phyloP scores from a whole-genome alignment of 306 rosid genomes.

The Ochetophila trinervis region DNA sequence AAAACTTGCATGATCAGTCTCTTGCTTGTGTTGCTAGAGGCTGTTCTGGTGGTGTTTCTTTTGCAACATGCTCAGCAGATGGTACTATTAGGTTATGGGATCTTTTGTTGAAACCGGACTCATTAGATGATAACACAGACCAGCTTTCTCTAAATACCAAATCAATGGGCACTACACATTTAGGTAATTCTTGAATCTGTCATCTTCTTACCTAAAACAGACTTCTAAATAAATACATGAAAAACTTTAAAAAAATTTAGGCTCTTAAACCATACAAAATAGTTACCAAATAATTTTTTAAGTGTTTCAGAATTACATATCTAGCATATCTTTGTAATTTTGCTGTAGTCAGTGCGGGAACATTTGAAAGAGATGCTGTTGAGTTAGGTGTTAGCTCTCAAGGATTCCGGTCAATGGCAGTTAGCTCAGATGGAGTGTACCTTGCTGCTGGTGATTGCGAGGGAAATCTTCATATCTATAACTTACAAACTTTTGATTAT shows the following conservation, averaged over 20 bases:
- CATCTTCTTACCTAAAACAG: neutral
- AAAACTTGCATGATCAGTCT: conserved; percentile 68
- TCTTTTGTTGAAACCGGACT: conserved; percentile 56
- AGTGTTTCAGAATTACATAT: conserved; percentile 5
- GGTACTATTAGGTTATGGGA: conserved; percentile 84
- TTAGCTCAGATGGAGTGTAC: conserved; percentile 74
- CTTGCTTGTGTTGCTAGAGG: conserved; percentile 81
- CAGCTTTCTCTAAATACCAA: conserved; percentile 29
- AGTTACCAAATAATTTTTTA: conserved; percentile 1
- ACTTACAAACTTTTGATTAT: conserved; percentile 61
- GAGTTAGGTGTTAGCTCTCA: conserved; percentile 44
- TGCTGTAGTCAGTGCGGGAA: conserved; percentile 62
- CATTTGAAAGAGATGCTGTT: conserved; percentile 59
- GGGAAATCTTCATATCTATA: conserved; percentile 70
- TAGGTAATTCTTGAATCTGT: conserved; percentile 40
- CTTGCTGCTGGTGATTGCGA: conserved; percentile 73
- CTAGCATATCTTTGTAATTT: conserved; percentile 18
- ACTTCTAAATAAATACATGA: neutral
- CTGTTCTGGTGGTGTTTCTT: conserved; percentile 71
- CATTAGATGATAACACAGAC: conserved; percentile 32
- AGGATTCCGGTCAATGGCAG: conserved; percentile 69
- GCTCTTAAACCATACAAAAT: neutral
- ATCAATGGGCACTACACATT: conserved; percentile 36
- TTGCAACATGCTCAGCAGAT: conserved; percentile 80
- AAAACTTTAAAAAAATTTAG: neutral